Evolutionary conservation across 1,139 yeast species (phyloP).

Genomic region (Ashbya aceris): DNA sequence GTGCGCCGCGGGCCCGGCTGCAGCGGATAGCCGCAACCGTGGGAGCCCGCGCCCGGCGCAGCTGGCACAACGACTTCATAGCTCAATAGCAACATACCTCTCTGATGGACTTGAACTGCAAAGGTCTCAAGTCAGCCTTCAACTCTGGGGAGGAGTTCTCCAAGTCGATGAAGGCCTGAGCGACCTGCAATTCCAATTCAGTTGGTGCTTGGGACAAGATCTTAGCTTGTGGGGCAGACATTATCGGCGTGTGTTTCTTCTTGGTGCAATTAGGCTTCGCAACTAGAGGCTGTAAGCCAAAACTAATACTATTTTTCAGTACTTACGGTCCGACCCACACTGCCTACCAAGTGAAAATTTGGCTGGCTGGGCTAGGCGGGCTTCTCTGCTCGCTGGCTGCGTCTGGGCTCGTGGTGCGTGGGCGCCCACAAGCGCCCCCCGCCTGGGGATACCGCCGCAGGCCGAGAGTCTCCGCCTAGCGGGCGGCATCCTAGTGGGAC

Average conservation of each 20-base stretch:
- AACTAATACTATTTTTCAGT: not conserved
- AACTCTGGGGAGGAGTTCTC: slow-evolving; percentile 90
- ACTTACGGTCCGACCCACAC: not conserved
- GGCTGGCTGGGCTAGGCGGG: not conserved
- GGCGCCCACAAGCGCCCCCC: too few relatives aligned
- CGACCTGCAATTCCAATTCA: slow-evolving; percentile 99
- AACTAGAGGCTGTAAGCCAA: not conserved
- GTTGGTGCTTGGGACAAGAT: slow-evolving; percentile 86
- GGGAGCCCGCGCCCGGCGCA: not conserved
- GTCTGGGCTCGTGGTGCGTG: too few relatives aligned
- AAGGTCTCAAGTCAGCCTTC: slow-evolving; percentile 96
- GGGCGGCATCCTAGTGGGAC: too few relatives aligned
- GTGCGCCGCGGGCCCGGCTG: not conserved
- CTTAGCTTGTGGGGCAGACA: slow-evolving; percentile 90
- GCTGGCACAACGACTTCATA: not conserved
- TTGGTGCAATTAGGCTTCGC: slow-evolving; percentile 4
- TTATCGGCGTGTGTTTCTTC: slow-evolving; percentile 32
- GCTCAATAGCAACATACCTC: slow-evolving; percentile 44
- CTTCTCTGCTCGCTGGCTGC: not conserved
- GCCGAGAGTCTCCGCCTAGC: too few relatives aligned
- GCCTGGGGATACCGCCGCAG: too few relatives aligned
- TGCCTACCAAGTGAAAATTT: not conserved
- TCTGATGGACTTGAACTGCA: slow-evolving; percentile 97
- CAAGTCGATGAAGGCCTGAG: slow-evolving; percentile 97
- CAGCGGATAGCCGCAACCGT: not conserved